phyloP scores from a whole-genome alignment of 192 early-diverging fungal genomes.

The Obelidium mucronatum region DNA sequence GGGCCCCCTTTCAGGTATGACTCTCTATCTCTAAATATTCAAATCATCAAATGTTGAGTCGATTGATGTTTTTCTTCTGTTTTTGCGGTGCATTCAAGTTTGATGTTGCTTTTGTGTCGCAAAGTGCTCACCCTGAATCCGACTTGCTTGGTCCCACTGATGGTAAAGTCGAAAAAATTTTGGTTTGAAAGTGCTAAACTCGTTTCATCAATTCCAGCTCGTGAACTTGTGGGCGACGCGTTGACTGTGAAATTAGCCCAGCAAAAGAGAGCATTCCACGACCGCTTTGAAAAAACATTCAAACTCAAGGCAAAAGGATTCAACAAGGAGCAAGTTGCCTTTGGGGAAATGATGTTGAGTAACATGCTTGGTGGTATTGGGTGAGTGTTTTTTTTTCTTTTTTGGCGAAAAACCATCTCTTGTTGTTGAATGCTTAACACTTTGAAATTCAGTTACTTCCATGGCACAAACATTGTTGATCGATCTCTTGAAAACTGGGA shows the following conservation, averaged over 20 bases:
- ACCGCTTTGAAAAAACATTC: conserved; percentile 78
- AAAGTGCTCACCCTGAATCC: conserved; percentile 30
- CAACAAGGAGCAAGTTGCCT: conserved; percentile 61
- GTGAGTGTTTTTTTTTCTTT: conserved; percentile 35
- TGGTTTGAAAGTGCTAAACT: not conserved
- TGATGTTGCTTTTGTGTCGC: conserved; percentile 62
- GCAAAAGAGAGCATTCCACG: conserved; percentile 62
- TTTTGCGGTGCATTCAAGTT: conserved; percentile 44
- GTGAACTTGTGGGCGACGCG: conserved; percentile 19
- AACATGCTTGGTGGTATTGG: conserved; percentile 93
- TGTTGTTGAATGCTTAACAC: not conserved
- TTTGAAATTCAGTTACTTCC: conserved; percentile 61
- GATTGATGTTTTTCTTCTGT: not conserved
- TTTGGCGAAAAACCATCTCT: not conserved
- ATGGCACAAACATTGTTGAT: conserved; percentile 79
- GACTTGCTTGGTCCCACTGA: not conserved
- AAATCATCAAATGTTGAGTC: not conserved
- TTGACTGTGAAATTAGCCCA: conserved; percentile 49
- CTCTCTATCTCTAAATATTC: not conserved
- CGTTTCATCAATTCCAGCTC: not conserved
- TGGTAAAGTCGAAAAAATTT: too few species aligned
- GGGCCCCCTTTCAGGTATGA: conserved; percentile 68
- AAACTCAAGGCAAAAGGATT: conserved; percentile 72
- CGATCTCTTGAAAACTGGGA: conserved; percentile 71
- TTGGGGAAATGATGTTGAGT: conserved; percentile 78